phyloP scores from a whole-genome alignment of 495 filamentous ascomycete genomes.

The Saxophila tyrrhenica region DNA sequence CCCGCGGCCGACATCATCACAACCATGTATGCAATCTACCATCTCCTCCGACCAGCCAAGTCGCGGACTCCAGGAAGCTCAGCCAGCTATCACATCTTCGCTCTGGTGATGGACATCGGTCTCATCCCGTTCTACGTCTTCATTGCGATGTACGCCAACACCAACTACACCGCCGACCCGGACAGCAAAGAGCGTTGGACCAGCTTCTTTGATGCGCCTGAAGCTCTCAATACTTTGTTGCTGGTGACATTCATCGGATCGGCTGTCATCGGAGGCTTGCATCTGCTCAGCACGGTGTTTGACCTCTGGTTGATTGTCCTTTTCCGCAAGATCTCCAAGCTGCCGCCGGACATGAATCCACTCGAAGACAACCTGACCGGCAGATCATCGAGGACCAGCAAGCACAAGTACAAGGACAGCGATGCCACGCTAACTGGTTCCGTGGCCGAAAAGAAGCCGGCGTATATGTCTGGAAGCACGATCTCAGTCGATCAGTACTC shows the following conservation, averaged over 20 bases:
- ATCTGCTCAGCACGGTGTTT: constrained; percentile 55
- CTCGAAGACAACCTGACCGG: constrained; percentile 77
- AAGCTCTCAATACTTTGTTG: constrained; percentile 43
- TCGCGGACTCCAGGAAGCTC: constrained; percentile 62
- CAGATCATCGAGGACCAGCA: constrained; percentile 30
- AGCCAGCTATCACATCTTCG: constrained; percentile 75
- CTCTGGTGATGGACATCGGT: constrained; percentile 56
- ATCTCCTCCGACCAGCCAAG: constrained; percentile 56
- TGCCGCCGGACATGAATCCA: constrained; percentile 89
- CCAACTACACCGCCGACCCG: constrained; percentile 36
- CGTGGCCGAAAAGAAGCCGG: constrained; percentile 32
- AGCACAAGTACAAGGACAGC: constrained; percentile 64
- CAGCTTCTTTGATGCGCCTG: constrained; percentile 44
- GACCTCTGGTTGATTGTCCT: constrained; percentile 59
- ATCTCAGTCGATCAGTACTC: constrained; percentile 30
- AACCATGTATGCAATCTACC: constrained; percentile 64
- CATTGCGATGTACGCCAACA: constrained; percentile 46
- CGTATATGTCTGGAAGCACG: constrained; percentile 35
- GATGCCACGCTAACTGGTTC: constrained; percentile 53
- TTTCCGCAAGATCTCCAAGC: constrained; percentile 65
- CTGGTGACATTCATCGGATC: constrained; percentile 52
- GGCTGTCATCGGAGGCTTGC: constrained; percentile 49
- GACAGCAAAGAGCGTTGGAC: constrained; percentile 43
- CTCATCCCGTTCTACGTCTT: constrained; percentile 70
- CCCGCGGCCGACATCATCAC: constrained; percentile 60